Conservation (phyloP, 139 green algal species). For the Axilococcus clingmanii region DNA sequence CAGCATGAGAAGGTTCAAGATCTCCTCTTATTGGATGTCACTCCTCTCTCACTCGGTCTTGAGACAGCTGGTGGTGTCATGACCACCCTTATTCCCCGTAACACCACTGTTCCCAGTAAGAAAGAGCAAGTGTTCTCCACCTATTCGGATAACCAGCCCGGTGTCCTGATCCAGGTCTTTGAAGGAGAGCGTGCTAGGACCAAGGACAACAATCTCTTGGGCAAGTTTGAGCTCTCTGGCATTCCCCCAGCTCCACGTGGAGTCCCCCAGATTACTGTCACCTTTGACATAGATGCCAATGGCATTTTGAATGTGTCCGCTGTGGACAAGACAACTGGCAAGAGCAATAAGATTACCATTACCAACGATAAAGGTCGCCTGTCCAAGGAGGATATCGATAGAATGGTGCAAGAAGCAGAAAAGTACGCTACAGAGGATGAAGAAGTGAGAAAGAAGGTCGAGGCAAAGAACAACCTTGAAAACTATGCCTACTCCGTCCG, state of each 20-base stretch:
- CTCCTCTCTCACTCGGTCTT: constrained; percentile 88
- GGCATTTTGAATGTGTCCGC: constrained; percentile 97
- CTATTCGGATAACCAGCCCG: constrained; percentile 97
- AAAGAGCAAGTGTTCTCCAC: constrained; percentile 99
- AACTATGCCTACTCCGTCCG: constrained; percentile 91
- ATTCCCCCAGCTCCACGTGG: constrained; percentile 94
- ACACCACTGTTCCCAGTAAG: constrained; percentile 98
- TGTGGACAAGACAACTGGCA: constrained; percentile 93
- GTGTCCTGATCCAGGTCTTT: constrained; percentile 86
- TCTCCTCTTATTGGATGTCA: constrained; percentile 95
- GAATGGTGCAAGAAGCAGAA: constrained; percentile 94
- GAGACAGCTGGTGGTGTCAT: constrained; percentile 91
- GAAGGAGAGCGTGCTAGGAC: constrained; percentile 80
- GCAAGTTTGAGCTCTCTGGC: constrained; percentile 97
- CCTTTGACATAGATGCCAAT: constrained; percentile 98
- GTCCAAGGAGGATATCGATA: constrained; percentile 98
- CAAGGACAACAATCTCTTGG: constrained; percentile 94
- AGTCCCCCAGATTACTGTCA: constrained; percentile 95
- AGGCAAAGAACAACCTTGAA: constrained; percentile 91
- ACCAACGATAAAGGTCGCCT: constrained; percentile 98
- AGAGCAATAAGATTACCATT: constrained; percentile 99
- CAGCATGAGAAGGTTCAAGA: constrained; percentile 94
- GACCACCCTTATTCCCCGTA: constrained; percentile 91
- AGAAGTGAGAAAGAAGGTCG: constrained; percentile 79
- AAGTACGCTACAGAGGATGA: constrained; percentile 99